Base-by-base conservation (phyloP, 140 eudicot genomes). In the Anethum foeniculum region DNA sequence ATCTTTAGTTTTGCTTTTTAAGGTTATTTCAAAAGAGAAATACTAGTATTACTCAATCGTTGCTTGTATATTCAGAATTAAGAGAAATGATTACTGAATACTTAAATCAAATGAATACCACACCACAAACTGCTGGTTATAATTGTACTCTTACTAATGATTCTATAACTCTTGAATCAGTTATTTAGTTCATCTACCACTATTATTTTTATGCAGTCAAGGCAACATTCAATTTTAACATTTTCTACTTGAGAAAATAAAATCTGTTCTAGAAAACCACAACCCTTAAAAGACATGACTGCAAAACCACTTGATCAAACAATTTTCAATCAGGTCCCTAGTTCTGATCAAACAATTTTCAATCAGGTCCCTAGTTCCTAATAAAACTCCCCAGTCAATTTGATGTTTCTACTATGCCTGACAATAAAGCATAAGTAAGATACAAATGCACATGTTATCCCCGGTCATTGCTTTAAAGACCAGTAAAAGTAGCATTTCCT, bases 361-460 rank as follows among this genome's bases (percentile, higher is more conserved):
- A n/a, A n/a, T n/a, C 9, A 60, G 68, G 68, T 8, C 13, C 68
- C 15, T 10, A 8, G 68, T n/a, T 60, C 34, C 32, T 60, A 21
- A 21, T n/a, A 8, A 60, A 8, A n/a, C 34, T 58, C 30, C 1
- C 27, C 9, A n/a, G 68, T 60, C 68, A 60, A 9, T 9, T 8
- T 60, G 69, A 60, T 60, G 69, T 60, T 25, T 60, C 16, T 8
- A 2, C 34, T 60, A 23, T 8, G 10, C 69, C 69, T 25, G 34
- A 60, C 69, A 60, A 25, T n/a, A 60, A n/a, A 60, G 69, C 16
- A 25, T 1, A 9, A 60, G 34, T 60, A n/a, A 8, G 16, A 60
- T n/a, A 60, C 32, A 60, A 25, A 12, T n/a, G 69, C 69, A 60
- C 69, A 60, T 60, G 69, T 60, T 60, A 60, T 60, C 69, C 69